Conservation (phyloP, 2,329 filamentous ascomycete genomes). For the Penicillium sp. region DNA sequence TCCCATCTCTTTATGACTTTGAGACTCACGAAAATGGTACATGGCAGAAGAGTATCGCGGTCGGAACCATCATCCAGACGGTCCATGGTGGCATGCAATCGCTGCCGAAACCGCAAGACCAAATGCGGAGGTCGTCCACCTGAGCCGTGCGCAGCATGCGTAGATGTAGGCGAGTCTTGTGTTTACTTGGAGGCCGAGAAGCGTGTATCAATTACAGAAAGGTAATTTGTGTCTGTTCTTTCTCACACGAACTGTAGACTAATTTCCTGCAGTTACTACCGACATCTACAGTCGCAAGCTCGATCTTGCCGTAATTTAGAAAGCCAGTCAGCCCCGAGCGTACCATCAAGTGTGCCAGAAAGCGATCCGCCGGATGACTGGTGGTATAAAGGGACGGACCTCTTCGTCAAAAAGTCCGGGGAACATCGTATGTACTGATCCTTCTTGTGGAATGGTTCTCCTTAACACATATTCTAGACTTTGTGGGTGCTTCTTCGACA, state of each 20-base stretch:
- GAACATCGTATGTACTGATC: constrained; percentile 32
- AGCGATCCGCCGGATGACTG: constrained; percentile 35
- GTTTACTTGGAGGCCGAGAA: constrained; percentile 40
- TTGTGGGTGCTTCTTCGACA: constrained; percentile 36
- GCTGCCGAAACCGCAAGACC: constrained; percentile 38
- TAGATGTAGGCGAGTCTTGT: constrained; percentile 33
- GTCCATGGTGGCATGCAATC: constrained; percentile 38
- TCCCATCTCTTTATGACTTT: background rate
- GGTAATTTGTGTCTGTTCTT: constrained; percentile 13
- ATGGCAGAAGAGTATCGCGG: constrained; percentile 16
- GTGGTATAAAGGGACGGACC: constrained; percentile 41
- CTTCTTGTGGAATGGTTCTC: background rate
- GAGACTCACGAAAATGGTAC: constrained; percentile 13
- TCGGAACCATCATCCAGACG: constrained; percentile 21
- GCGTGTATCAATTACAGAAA: constrained; percentile 37
- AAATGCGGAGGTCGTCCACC: constrained; percentile 38
- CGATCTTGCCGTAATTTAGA: constrained; percentile 1
- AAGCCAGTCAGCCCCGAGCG: constrained; percentile 1
- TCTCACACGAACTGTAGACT: background rate
- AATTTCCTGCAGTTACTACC: constrained; percentile 28
- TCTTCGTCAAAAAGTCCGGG: constrained; percentile 37
- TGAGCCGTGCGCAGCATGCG: constrained; percentile 36
- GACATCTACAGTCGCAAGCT: constrained; percentile 36
- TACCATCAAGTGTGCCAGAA: constrained; percentile 12
- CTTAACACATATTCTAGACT: constrained; percentile 18